These are phyloP conservation scores for Starmera caribaea DNA, from an alignment of 805 yeast species.

Conservation along the genomic window DNA sequence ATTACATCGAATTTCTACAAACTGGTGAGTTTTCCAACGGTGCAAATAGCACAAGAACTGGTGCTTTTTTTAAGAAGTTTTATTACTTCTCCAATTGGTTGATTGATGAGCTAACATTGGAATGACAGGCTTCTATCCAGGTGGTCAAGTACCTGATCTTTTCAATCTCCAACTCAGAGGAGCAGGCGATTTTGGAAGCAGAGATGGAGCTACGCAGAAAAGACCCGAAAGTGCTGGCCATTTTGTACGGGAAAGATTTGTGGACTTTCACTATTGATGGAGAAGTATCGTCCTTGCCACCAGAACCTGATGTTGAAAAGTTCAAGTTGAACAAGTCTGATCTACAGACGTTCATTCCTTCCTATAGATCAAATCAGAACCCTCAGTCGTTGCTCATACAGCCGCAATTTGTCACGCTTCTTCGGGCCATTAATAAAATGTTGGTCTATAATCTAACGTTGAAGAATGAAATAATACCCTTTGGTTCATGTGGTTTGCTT, in stretches of 20 bases:
- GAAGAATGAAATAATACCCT: conserved; percentile 32
- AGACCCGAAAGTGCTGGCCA: conserved; percentile 26
- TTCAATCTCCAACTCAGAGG: conserved; percentile 15
- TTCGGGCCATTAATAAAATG: conserved; percentile 38
- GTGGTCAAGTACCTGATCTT: conserved; percentile 12
- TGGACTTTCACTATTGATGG: conserved; percentile 34
- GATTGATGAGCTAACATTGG: not conserved
- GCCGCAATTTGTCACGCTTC: conserved; percentile 33
- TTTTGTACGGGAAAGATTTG: conserved; percentile 29
- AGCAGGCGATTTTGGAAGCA: conserved; percentile 31
- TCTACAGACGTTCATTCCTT: conserved; percentile 11
- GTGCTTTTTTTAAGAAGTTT: not conserved
- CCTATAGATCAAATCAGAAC: conserved; percentile 7
- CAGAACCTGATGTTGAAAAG: conserved; percentile 19
- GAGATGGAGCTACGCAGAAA: conserved; percentile 27
- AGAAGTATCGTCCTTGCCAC: conserved; percentile 10
- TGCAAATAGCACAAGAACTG: not conserved
- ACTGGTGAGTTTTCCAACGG: conserved; percentile 9
- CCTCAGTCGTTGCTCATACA: conserved; percentile 22
- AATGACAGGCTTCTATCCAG: not conserved
- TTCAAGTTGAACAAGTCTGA: conserved; percentile 9
- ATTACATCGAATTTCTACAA: conserved; percentile 14
- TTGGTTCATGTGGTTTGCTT: conserved; percentile 36
- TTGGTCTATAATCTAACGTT: conserved; percentile 24
- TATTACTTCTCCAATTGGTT: not conserved